A percentile compares a stretch with the other conserved stretches of the same genome.
These are phyloP conservation scores for Scheffersomyces titani DNA, from an alignment of 1,139 yeast species.

Conservation along the genomic window DNA sequence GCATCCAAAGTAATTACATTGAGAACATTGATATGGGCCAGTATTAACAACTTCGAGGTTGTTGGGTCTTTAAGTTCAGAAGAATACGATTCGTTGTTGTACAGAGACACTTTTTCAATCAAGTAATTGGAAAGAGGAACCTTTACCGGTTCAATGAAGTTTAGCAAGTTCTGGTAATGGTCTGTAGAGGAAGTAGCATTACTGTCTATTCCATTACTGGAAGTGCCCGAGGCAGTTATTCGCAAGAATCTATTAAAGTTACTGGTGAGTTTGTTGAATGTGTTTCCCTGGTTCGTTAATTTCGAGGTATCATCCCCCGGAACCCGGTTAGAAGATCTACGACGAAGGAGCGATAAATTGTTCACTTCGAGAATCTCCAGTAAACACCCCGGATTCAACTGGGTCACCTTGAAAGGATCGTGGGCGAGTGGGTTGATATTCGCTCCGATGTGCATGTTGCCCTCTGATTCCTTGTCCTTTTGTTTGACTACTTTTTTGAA, in stretches of 20 bases:
- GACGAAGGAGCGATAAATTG: background rate
- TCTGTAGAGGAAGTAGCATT: slow-evolving; percentile 26
- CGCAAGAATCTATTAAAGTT: slow-evolving; percentile 35
- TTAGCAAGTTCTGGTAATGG: slow-evolving; percentile 21
- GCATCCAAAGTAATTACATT: slow-evolving; percentile 36
- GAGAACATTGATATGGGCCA: slow-evolving; percentile 38
- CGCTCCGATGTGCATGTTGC: slow-evolving; percentile 56
- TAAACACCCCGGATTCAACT: slow-evolving; percentile 57
- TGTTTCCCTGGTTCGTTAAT: slow-evolving; percentile 17
- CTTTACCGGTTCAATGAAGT: slow-evolving; percentile 12
- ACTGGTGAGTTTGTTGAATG: slow-evolving; percentile 35
- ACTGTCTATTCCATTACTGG: slow-evolving; percentile 14
- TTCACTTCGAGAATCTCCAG: slow-evolving; percentile 19
- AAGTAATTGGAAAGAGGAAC: slow-evolving; percentile 1
- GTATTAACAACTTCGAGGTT: slow-evolving; percentile 28
- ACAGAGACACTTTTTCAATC: slow-evolving; percentile 25
- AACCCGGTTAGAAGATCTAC: background rate
- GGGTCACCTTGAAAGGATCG: slow-evolving; percentile 54
- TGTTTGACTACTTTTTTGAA: slow-evolving; percentile 28
- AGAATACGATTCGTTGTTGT: slow-evolving; percentile 24
- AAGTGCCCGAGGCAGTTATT: slow-evolving; percentile 13
- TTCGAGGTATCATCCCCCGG: background rate
- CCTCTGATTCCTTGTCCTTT: slow-evolving; percentile 41
- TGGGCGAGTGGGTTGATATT: slow-evolving; percentile 52
- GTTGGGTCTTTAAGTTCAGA: slow-evolving; percentile 18